Evolutionary conservation across 2,329 filamentous ascomycete genomes (phyloP).

Genomic region (Nothopassalora personata): DNA sequence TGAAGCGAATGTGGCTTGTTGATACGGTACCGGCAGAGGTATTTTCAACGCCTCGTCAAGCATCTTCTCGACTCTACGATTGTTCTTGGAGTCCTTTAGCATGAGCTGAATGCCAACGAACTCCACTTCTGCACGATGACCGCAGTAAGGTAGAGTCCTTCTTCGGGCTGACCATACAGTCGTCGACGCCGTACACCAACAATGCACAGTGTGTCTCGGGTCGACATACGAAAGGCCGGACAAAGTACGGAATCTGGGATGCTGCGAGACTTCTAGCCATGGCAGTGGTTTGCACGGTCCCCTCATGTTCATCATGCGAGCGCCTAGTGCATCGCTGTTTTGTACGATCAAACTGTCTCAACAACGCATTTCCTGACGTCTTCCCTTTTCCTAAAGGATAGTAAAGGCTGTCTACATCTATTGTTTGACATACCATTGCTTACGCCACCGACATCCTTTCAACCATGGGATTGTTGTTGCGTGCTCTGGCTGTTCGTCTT

Average conservation of each 20-base stretch:
- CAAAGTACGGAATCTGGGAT: not conserved
- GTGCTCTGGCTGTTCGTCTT: not conserved
- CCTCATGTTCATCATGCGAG: not conserved
- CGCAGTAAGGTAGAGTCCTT: not conserved
- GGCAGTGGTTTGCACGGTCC: not conserved
- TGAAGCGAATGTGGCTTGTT: not conserved
- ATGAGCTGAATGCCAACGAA: not conserved
- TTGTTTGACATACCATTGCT: too few relatives aligned
- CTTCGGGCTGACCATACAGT: not conserved
- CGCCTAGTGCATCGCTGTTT: not conserved
- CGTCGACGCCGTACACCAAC: not conserved
- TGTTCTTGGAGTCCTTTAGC: not conserved
- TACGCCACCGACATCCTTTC: not conserved
- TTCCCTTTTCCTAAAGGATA: not conserved
- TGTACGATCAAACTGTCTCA: not conserved
- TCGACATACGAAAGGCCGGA: not conserved
- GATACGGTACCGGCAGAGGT: too few relatives aligned
- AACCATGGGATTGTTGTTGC: not conserved
- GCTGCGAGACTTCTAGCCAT: not conserved
- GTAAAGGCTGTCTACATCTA: not conserved
- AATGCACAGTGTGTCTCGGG: not conserved
- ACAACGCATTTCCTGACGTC: not conserved
- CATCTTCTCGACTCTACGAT: not conserved
- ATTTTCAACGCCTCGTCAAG: not conserved
- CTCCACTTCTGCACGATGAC: not conserved